Evolutionary conservation across 768 basidiomycete species (phyloP).

Genomic region (Lactifluus hygrophoroides): DNA sequence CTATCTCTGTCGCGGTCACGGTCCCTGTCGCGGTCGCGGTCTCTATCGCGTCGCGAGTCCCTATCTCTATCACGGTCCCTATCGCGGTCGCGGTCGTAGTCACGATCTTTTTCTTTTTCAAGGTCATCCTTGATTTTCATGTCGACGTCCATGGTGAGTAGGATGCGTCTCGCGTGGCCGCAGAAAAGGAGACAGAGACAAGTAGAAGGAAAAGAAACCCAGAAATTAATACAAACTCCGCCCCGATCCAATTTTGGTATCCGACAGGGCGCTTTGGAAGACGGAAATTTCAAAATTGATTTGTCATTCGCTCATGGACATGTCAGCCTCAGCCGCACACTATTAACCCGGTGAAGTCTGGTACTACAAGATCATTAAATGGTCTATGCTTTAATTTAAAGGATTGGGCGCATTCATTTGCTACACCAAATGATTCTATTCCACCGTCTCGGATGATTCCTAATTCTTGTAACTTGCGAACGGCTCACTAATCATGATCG

Average conservation of each 20-base stretch:
- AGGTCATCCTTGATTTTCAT: conserved; percentile 72
- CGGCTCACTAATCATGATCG: not conserved
- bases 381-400: not conserved
- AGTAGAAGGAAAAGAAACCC: not conserved
- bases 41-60: conserved; percentile 40
- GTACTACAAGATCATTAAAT: not conserved
- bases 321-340: too few species aligned
- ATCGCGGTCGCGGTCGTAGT: conserved; percentile 36
- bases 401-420: not conserved
- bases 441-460: too few species aligned
- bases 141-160: conserved; percentile 59
- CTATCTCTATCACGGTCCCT: conserved; percentile 40
- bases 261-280: not conserved
- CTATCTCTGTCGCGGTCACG: conserved; percentile 36
- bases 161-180: not conserved
- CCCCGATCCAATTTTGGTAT: not conserved
- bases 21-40: conserved; percentile 35
- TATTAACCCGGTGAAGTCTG: too few species aligned
- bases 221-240: not conserved
- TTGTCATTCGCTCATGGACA: too few species aligned
- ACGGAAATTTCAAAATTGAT: too few species aligned
- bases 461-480: not conserved
- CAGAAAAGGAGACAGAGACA: not conserved
- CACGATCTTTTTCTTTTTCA: conserved; percentile 50
- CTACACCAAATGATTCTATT: too few species aligned